Evolutionary conservation across 495 filamentous ascomycete genomes (phyloP).

Genomic region (Penicillium argentinense): DNA sequence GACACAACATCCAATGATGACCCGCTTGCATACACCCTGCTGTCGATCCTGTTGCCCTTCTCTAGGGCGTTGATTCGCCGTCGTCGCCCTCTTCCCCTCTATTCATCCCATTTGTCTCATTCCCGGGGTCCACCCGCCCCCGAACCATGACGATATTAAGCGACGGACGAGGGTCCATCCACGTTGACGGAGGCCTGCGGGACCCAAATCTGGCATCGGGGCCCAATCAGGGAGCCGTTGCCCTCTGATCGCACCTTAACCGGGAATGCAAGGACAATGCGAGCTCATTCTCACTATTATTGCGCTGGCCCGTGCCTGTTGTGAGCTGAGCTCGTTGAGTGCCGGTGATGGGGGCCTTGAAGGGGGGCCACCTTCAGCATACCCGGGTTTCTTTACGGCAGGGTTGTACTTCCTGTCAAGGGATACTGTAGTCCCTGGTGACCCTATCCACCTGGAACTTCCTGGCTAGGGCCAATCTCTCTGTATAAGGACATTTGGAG

Average conservation of each 20-base stretch:
- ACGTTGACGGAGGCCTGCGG: slow-evolving; percentile 29
- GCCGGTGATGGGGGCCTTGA: slow-evolving; percentile 14
- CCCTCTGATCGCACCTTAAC: slow-evolving; percentile 16
- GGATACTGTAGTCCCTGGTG: slow-evolving; percentile 23
- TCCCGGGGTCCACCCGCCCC: slow-evolving; percentile 18
- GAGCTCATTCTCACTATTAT: slow-evolving; percentile 32
- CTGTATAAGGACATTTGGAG: slow-evolving; percentile 32
- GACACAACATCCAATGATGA: slow-evolving; percentile 31
- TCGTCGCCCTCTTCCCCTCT: slow-evolving; percentile 9
- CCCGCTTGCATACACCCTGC: slow-evolving; percentile 26
- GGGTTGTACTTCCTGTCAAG: slow-evolving; percentile 28
- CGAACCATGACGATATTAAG: slow-evolving; percentile 22
- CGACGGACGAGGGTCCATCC: slow-evolving; percentile 21
- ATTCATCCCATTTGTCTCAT: slow-evolving; percentile 34
- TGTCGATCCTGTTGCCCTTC: slow-evolving; percentile 27
- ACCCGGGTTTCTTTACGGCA: slow-evolving; percentile 23
- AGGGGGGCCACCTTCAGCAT: slow-evolving; percentile 20
- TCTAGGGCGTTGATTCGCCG: slow-evolving; percentile 28
- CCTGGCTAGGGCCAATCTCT: slow-evolving; percentile 19
- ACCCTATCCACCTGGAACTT: slow-evolving; percentile 22
- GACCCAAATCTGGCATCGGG: slow-evolving; percentile 13
- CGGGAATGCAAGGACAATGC: slow-evolving; percentile 32
- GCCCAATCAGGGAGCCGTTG: slow-evolving; percentile 17
- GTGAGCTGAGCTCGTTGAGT: slow-evolving; percentile 17
- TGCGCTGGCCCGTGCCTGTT: slow-evolving; percentile 26